Evolutionary conservation across 2,329 filamentous ascomycete species (phyloP), one percentile per base, ranked within the genome.

Genomic region (Curvularia eragrostidis): DNA sequence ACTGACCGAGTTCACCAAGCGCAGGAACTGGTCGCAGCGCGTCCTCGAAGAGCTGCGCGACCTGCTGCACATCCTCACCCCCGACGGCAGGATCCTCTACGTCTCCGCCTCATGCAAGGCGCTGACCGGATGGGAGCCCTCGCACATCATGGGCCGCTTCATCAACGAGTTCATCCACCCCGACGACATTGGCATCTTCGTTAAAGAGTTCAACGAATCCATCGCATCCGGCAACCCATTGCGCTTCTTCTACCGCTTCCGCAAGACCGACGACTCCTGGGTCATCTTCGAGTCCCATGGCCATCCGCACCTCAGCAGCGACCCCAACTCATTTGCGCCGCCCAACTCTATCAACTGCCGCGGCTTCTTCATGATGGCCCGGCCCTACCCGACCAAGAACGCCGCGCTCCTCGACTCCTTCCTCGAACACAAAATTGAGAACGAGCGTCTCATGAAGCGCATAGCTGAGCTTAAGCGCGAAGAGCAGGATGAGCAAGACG

Each of bases 371-470:
- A 91, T 98, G 82, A 94, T 96, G 88, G 88, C 91, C 8, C 86
- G 93, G 19, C 91, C 91, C 1, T 97, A 97, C 75, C 93, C 92
- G 5, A 96, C 91, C 28, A 93, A 91, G 78, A 96, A 94, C 72
- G 89, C 92, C 1, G 86, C 86, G 3, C 83, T 97, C 10, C 83
- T 97, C 19, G 93, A 98, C 78, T 96, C 93, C 0, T 97, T 97
- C 70, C 82, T 98, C 26, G 94, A 98, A 75, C 93, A 97, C 80
- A 97, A 97, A 78, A 94, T 97, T 53, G 94, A 97, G 76, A 97
- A 97, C 70, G 93, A 97, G 79, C 87, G 93, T 4, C 78, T 98
- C 48, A 88, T 87, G 69, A 90, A 91, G 67, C 87, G 91, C 42
- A 96, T 98, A 61, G 88, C 89, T 18, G 92, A 96, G 77, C 81